Evolutionary conservation across 1,139 yeast species (phyloP), one percentile per base, ranked within the genome.

Genomic region (Chernovozyma aurita): DNA sequence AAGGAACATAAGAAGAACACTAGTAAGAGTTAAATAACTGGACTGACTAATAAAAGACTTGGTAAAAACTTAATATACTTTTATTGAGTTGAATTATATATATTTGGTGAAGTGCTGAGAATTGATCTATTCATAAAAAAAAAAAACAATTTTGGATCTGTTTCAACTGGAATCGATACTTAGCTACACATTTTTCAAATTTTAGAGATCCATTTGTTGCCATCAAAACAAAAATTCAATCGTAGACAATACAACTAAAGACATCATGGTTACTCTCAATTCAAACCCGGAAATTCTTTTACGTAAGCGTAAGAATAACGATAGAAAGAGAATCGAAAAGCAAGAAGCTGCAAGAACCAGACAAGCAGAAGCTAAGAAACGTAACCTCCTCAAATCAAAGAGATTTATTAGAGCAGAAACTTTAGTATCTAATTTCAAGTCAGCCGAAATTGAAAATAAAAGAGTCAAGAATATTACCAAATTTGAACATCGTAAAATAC

Each of bases 261-360:
- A n/a, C 37, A 30, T 30, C 21, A 70, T 70, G 75, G 78, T 74
- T 40, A 61, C 74, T 35, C 63, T 81, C 40, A 79, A 81, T 56
- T 73, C 84, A 18, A 82, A 80, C 56, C 92, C 92, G 29, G 92
- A 84, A 55, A 70, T 84, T 39, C 76, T 84, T 49, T 70, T 84
- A 47, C 78, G 80, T 53, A 84, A 83, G 67, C 77, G 94, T 62
- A 84, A 83, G 65, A 77, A 82, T 54, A 83, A 80, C 43, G 90
- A 84, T 54, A 69, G 83, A 57, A 68, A 80, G 49, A 74, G 88
- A 55, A 52, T 82, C 41, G 80, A 77, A 51, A 79, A 77, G 52
- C 85, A 78, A 52, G 82, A 70, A 40, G 63, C 64, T 38, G 64
- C 63, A 34, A 59, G 58, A 39, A 45, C 54, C 41, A 59, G 57